A percentile compares a stretch with the other conserved stretches of the same genome.
phyloP scores from a whole-genome alignment of 2,329 filamentous ascomycete genomes.

The Fusarium sarcochroum region DNA sequence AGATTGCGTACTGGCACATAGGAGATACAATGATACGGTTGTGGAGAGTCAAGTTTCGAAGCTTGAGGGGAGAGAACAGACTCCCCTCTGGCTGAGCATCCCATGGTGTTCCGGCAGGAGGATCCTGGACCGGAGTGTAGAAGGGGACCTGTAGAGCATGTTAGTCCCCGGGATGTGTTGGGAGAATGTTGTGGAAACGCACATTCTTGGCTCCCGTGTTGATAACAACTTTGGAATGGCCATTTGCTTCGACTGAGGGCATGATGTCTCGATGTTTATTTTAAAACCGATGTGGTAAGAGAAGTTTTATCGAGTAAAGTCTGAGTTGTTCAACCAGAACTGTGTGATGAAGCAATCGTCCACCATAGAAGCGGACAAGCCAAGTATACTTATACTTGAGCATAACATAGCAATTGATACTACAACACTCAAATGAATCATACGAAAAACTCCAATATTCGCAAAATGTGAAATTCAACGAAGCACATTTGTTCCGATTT shows the following conservation, averaged over 20 bases:
- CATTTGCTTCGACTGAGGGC: constrained; percentile 12
- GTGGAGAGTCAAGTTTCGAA: constrained; percentile 60
- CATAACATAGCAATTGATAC: not conserved
- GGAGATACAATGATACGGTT: constrained; percentile 63
- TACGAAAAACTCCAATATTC: not conserved
- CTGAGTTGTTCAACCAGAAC: not conserved
- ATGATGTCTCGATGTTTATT: not conserved
- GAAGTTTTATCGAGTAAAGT: not conserved
- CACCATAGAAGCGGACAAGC: not conserved
- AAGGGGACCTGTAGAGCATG: constrained; percentile 36
- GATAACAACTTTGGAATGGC: constrained; percentile 32
- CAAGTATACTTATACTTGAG: constrained; percentile 11
- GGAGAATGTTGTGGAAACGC: not conserved
- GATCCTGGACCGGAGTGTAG: constrained; percentile 46
- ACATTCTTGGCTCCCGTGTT: constrained; percentile 42
- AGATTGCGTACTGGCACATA: constrained; percentile 60
- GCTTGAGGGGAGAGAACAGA: constrained; percentile 61
- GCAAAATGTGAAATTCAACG: not conserved
- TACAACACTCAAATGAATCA: not conserved
- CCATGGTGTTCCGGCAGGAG: constrained; percentile 45
- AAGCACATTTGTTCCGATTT: not conserved
- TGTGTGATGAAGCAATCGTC: not conserved
- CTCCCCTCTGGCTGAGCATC: constrained; percentile 43
- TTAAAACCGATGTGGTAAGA: not conserved
- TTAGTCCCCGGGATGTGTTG: not conserved